Conservation (phyloP, 2,329 filamentous ascomycete genomes). For the Catunica adiposa region DNA sequence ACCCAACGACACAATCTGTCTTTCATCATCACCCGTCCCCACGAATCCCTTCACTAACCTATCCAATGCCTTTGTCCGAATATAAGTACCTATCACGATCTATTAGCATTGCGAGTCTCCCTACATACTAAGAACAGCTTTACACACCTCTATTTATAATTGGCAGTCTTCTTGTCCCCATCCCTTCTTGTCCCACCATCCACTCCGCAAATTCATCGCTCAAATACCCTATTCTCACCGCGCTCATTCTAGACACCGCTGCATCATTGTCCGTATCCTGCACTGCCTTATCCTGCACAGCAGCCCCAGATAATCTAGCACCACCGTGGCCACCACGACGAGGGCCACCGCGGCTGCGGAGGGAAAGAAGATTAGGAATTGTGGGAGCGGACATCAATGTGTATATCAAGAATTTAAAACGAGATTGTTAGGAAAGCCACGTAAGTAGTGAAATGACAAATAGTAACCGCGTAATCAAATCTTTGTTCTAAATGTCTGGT, state of each 20-base stretch:
- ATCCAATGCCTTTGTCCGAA: constrained; percentile 72
- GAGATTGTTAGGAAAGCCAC: neutral
- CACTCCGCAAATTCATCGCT: constrained; percentile 59
- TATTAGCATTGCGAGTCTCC: neutral
- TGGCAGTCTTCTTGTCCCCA: constrained; percentile 49
- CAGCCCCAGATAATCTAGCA: constrained; percentile 19
- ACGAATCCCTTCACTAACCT: constrained; percentile 59
- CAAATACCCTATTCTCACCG: constrained; percentile 71
- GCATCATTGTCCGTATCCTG: constrained; percentile 88
- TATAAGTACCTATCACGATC: constrained; percentile 58
- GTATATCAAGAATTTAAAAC: neutral
- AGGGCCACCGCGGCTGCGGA: constrained; percentile 24
- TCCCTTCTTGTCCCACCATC: constrained; percentile 41
- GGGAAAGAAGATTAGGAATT: constrained; percentile 63
- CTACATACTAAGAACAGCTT: neutral
- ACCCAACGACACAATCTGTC: constrained; percentile 81
- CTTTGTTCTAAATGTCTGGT: neutral
- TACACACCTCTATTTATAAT: constrained; percentile 77
- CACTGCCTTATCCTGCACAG: constrained; percentile 53
- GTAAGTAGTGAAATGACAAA: neutral
- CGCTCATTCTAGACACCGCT: constrained; percentile 73
- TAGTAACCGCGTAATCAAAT: too few species aligned
- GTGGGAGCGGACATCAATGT: constrained; percentile 54
- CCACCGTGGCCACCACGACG: constrained; percentile 26
- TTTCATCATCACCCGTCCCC: constrained; percentile 23